A percentile compares a stretch with the other conserved stretches of the same genome.
Conservation (phyloP, 2,329 filamentous ascomycete genomes). For the Chaetothyriales sp. region DNA sequence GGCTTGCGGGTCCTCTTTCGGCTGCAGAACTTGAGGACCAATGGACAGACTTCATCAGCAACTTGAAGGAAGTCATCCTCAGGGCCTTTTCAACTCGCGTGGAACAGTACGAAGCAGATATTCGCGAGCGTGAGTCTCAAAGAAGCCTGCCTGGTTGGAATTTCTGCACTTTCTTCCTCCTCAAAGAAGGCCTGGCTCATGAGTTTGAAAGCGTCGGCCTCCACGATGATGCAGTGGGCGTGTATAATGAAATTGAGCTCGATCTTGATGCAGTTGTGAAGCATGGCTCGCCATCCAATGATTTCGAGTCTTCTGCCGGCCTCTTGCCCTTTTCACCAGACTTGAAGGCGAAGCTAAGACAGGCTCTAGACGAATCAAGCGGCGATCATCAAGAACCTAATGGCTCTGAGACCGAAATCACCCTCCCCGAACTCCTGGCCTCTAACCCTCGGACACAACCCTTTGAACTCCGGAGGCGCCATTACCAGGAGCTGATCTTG, state of each 20-base stretch:
- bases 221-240: slow-evolving; percentile 84
- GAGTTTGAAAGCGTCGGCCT: slow-evolving; percentile 94
- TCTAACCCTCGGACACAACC: slow-evolving; percentile 18
- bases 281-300: slow-evolving; percentile 50
- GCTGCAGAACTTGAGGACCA: slow-evolving; percentile 65
- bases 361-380: slow-evolving; percentile 26
- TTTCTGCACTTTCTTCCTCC: slow-evolving; percentile 96
- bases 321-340: slow-evolving; percentile 62
- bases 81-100: slow-evolving; percentile 82
- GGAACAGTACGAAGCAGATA: slow-evolving; percentile 90
- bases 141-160: slow-evolving; percentile 88
- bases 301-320: slow-evolving; percentile 53
- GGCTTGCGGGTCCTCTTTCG: slow-evolving; percentile 38
- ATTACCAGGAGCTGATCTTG: slow-evolving; percentile 81
- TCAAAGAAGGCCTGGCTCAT: slow-evolving; percentile 85
- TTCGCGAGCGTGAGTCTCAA: slow-evolving; percentile 83
- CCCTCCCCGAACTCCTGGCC: slow-evolving; percentile 7
- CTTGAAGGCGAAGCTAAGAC: slow-evolving; percentile 45
- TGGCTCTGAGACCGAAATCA: slow-evolving; percentile 17
- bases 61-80: slow-evolving; percentile 75
- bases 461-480: slow-evolving; percentile 48
- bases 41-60: slow-evolving; percentile 69
- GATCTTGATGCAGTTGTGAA: slow-evolving; percentile 70
- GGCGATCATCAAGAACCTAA: slow-evolving; percentile 9
- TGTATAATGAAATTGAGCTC: slow-evolving; percentile 84